Evolutionary conservation across 192 early-diverging fungal genomes (phyloP), one percentile per base, ranked within the genome.

Genomic region (Phycomyces blakesleeanus): DNA sequence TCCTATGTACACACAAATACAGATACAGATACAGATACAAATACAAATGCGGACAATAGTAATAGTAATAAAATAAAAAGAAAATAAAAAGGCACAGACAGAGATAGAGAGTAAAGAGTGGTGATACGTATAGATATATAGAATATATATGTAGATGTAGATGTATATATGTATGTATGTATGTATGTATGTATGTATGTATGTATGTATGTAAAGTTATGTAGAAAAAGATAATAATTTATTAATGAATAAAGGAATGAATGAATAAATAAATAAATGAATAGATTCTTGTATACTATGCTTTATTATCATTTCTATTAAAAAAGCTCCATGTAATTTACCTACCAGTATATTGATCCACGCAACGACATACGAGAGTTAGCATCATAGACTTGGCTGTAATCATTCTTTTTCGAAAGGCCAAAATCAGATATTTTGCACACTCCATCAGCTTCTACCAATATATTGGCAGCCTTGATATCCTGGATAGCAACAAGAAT

Each of bases 401-500:
- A 69, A 40, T 69, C 73, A 18, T 85, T 91, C 72, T 89, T 89
- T 64, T 94, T 96, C 11, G 95, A 97, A 16, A 97, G 87, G 22
- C 96, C 96, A 81, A 98, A 98, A 76, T 98, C 96, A 12, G 92
- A 93, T 16, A 98, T 98, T 78, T 98, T 98, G 59, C 93, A 94
- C 6, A 91, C 83, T 11, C 92, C 92, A 15, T 86, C 80, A 25
- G 86, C 86, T 59, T 92, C 87, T 1, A 92, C 89, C 40, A 93
- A 74, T 27, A 91, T 88, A 69, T 93, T 93, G 18, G 87, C 90
- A 29, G 87, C 86, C 72, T 93, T 93, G 76, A 93, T 92, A 59
- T 93, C 90, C 78, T 83, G 59, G 34, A 51, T 20, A n/a, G n/a
- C n/a, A n/a, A n/a, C n/a, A n/a, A n/a, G n/a, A n/a, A n/a, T n/a